Conservation (phyloP, 1,284 basidiomycete genomes). For the Tremellales sp. region DNA sequence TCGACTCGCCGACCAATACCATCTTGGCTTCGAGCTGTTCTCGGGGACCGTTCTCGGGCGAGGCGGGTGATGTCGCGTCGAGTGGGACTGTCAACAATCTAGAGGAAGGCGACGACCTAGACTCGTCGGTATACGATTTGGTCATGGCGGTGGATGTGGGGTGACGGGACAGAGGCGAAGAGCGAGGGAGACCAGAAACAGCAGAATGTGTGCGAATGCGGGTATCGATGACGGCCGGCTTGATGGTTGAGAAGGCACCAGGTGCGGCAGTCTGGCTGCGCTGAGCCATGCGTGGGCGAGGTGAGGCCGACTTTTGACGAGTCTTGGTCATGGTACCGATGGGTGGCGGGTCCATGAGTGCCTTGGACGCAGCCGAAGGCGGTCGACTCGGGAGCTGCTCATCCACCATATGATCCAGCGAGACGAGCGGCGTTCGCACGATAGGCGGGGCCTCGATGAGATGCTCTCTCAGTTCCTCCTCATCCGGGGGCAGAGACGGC, state of each 20-base stretch:
- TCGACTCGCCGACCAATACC: slow-evolving; percentile 93
- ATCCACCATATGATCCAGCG: slow-evolving; percentile 6
- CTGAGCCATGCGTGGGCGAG: slow-evolving; percentile 16
- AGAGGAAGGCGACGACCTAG: background rate
- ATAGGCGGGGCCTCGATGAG: background rate
- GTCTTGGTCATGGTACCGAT: background rate
- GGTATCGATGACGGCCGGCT: slow-evolving; percentile 27
- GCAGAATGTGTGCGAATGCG: slow-evolving; percentile 16
- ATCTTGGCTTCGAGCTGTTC: slow-evolving; percentile 81
- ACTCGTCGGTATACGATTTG: background rate
- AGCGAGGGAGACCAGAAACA: slow-evolving; percentile 3
- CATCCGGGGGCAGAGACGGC: background rate
- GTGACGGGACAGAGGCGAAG: slow-evolving; percentile 1
- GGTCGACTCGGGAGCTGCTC: background rate
- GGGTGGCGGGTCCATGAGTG: slow-evolving; percentile 1
- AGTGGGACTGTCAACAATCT: background rate
- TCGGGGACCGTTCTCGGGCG: slow-evolving; percentile 35
- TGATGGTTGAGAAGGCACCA: background rate
- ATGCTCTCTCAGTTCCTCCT: background rate
- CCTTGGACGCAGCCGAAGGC: slow-evolving; percentile 8
- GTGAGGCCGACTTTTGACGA: slow-evolving; percentile 1
- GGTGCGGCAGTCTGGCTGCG: slow-evolving; percentile 26
- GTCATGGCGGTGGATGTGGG: slow-evolving; percentile 2
- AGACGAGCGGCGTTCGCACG: slow-evolving; percentile 7
- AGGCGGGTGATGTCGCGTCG: slow-evolving; percentile 2